A percentile compares a stretch with the other conserved stretches of the same genome.
Conservation (phyloP, 2,329 filamentous ascomycete genomes). For the Pleoardoris graminearum region DNA sequence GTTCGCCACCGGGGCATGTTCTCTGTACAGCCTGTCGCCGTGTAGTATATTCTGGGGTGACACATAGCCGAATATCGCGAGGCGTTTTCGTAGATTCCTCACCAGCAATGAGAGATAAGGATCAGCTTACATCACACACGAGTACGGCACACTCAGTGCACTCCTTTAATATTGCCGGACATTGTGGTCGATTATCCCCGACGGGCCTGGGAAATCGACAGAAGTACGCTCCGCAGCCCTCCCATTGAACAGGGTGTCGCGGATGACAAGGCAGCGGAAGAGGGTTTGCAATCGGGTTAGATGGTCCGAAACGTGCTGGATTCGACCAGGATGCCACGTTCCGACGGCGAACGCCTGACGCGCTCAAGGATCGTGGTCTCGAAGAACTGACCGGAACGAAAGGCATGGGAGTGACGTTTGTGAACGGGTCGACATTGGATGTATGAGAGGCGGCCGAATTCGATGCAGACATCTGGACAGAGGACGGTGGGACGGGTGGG, state of each 20-base stretch:
- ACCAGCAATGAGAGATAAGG: no score
- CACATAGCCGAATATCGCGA: no score
- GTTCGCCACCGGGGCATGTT: no score
- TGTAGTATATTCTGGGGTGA: background rate
- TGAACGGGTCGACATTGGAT: slow-evolving; percentile 31
- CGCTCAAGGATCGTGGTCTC: slow-evolving; percentile 45
- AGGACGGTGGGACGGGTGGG: slow-evolving; percentile 22
- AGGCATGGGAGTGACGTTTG: slow-evolving; percentile 26
- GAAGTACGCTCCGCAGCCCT: slow-evolving; percentile 49
- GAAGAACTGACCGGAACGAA: slow-evolving; percentile 40
- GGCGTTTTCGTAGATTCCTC: background rate
- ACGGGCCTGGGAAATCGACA: slow-evolving; percentile 45
- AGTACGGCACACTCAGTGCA: slow-evolving; percentile 46
- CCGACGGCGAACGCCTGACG: slow-evolving; percentile 42
- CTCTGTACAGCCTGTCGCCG: background rate
- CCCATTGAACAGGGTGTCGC: slow-evolving; percentile 49
- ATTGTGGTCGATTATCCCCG: slow-evolving; percentile 44
- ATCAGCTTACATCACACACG: slow-evolving; percentile 46
- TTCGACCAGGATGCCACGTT: slow-evolving; percentile 34
- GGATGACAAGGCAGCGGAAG: slow-evolving; percentile 46
- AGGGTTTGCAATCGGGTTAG: slow-evolving; percentile 37
- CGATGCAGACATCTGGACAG: slow-evolving; percentile 36
- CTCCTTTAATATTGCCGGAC: slow-evolving; percentile 42
- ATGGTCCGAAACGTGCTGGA: slow-evolving; percentile 23
- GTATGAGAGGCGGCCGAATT: slow-evolving; percentile 31